Percentiles rank a stretch among this genome's conserved stretches.
phyloP scores from a whole-genome alignment of 345 rosid genomes.

The Physaria fendleri region DNA sequence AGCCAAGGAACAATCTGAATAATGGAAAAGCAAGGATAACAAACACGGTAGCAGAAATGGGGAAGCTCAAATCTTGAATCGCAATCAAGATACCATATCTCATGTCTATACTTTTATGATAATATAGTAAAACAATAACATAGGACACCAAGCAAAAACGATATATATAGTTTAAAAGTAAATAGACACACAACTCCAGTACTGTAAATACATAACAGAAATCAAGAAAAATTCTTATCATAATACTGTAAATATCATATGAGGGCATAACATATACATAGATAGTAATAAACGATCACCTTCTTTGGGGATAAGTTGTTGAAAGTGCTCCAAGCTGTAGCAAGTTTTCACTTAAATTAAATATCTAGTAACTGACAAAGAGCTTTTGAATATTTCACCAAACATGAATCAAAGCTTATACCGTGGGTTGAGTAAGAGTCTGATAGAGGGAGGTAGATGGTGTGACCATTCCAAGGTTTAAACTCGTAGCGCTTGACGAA shows the following conservation, averaged over 20 bases:
- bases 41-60: not conserved
- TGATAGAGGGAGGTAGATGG: conserved; percentile 65
- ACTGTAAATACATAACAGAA: conserved; percentile 11
- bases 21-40: conserved; percentile 10
- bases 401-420: conserved; percentile 16
- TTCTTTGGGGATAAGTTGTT: conserved; percentile 75
- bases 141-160: conserved; percentile 17
- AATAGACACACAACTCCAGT: not conserved
- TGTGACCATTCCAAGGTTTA: conserved; percentile 44
- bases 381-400: not conserved
- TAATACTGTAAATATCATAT: conserved; percentile 16
- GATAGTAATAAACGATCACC: conserved; percentile 78
- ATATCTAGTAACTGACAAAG: not conserved
- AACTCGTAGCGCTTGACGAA: conserved; percentile 39
- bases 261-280: conserved; percentile 29
- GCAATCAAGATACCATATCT: conserved; percentile 7
- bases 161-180: not conserved
- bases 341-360: not conserved
- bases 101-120: not conserved
- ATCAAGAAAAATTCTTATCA: not conserved
- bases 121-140: conserved; percentile 3
- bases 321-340: conserved; percentile 55
- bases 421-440: conserved; percentile 35
- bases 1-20: conserved; percentile 12
- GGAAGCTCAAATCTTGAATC: conserved; percentile 4